Base-by-base conservation (phyloP, 2,329 filamentous ascomycete genomes). In the Lasiodiplodia theobromae region DNA sequence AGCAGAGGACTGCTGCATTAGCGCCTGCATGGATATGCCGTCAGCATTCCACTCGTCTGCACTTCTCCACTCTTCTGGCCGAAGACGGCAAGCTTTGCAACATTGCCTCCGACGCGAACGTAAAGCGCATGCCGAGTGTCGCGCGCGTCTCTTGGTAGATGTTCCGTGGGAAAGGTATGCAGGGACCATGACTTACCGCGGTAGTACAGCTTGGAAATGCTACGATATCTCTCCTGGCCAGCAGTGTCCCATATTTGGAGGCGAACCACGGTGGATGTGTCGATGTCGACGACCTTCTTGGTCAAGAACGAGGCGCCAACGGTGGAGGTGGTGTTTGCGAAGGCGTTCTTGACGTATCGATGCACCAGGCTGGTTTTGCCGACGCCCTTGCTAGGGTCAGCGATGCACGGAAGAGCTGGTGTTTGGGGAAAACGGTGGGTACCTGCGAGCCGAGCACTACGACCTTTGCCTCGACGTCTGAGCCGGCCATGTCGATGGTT, bases 231-330 rank as follows among this genome's bases (percentile, higher is more conserved):
- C 83, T 99, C 95, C 78, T 99, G 95, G 70, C 95, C 95, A 68
- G 95, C 93, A 40, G 94, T 97, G 78, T 97, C 94, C 94, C 94
- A 97, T 73, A 97, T 96, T 77, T 97, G 94, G 47, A 97, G 85
- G n/a, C 94, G 89, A 44, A 97, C 93, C 28, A 92, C 86, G 1
- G 93, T 96, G 74, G 95, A 92, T 25, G 91, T 92, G 77, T 97
- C 92, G 70, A 88, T 89, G 80, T 97, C 94, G 64, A 83, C 78
- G 18, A 91, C 86, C 52, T 92, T 82, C 70, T 91, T 88, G 34
- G 92, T 89, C 54, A 94, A 80, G 71, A 86, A 85, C 31, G 84
- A 83, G 75, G 83, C 83, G 71, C 83, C 83, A 70, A 85, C 80
- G 16, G 83, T 85, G 10, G 82, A 83, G 68, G 82, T 81, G 16